These are phyloP conservation scores for Leishmania gerbilli DNA, from an alignment of 208 protist species.

Conservation along the genomic window DNA sequence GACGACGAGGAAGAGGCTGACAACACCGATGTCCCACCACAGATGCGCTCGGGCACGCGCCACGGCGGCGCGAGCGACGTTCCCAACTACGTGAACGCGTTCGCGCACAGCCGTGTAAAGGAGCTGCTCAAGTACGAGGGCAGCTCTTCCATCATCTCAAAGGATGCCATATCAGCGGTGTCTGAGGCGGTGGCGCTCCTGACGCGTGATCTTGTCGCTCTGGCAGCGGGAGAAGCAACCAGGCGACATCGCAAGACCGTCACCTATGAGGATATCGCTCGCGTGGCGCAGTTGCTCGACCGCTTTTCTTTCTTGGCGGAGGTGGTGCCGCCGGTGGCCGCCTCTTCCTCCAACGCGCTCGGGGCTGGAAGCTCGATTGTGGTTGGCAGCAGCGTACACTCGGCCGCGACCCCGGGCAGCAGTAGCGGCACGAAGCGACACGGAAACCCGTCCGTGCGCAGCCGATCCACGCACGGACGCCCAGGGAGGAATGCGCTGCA, in stretches of 20 bases:
- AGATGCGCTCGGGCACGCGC: background rate
- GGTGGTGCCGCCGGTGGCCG: conserved; percentile 43
- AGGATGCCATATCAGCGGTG: conserved; percentile 45
- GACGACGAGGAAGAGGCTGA: conserved; percentile 10
- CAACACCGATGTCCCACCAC: no score
- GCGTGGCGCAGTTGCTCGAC: conserved; percentile 62
- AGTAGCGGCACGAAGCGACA: background rate
- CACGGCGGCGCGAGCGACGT: background rate
- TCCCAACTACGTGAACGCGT: conserved; percentile 24
- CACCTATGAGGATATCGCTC: conserved; percentile 70
- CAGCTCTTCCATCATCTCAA: conserved; percentile 53
- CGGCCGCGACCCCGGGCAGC: background rate
- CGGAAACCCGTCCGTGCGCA: background rate
- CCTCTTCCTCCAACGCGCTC: conserved; percentile 1
- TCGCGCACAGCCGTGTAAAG: conserved; percentile 62
- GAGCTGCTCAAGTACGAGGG: conserved; percentile 73
- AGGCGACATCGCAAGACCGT: conserved; percentile 60
- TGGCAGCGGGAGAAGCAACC: conserved; percentile 52
- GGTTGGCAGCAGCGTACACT: conserved; percentile 8
- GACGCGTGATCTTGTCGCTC: conserved; percentile 51
- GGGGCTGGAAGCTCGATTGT: conserved; percentile 19
- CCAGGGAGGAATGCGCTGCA: background rate
- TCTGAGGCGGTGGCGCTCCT: conserved; percentile 70
- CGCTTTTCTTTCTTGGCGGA: conserved; percentile 69
- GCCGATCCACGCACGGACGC: conserved; percentile 5